A percentile compares a stretch with the other conserved stretches of the same genome.
phyloP scores from a whole-genome alignment of 2,329 filamentous ascomycete genomes.

The Fusarium floridanum region DNA sequence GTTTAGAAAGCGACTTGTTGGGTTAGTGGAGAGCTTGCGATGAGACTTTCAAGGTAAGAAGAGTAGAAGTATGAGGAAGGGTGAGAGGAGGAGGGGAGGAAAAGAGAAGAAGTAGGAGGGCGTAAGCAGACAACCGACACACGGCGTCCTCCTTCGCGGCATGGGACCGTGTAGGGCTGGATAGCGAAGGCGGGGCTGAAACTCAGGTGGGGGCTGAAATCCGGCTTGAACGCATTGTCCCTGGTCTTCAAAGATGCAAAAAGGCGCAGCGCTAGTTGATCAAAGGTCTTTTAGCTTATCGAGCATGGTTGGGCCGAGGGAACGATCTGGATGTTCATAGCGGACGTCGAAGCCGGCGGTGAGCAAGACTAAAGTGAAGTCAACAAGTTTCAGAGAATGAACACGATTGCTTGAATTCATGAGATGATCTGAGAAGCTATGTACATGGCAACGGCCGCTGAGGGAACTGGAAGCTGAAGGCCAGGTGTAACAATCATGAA shows the following conservation, averaged over 20 bases:
- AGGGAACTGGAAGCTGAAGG: slow-evolving; percentile 5
- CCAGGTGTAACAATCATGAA: neutral
- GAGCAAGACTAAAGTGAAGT: neutral
- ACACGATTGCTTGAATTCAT: neutral
- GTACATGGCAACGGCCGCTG: neutral
- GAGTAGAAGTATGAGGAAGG: slow-evolving; percentile 5
- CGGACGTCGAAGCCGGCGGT: slow-evolving; percentile 14
- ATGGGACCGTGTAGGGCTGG: slow-evolving; percentile 43
- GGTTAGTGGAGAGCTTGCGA: neutral
- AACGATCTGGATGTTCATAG: neutral
- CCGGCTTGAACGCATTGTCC: slow-evolving; percentile 13
- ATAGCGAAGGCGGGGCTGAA: slow-evolving; percentile 34
- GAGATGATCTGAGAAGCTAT: neutral
- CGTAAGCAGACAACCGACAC: slow-evolving; percentile 7
- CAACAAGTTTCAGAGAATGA: neutral
- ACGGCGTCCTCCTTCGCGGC: slow-evolving; percentile 1
- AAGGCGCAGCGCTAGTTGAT: slow-evolving; percentile 9
- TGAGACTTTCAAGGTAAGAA: neutral
- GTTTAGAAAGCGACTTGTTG: neutral
- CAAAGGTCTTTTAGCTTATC: neutral
- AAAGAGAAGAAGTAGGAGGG: slow-evolving; percentile 4
- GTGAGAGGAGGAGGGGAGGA: slow-evolving; percentile 5
- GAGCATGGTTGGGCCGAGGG: neutral
- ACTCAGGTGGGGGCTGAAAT: slow-evolving; percentile 31
- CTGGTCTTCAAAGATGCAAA: slow-evolving; percentile 1